Evolutionary conservation across 352 stramenopile species (phyloP), one percentile per base, ranked within the genome.

Genomic region (Globisporangium acanthophoron): DNA sequence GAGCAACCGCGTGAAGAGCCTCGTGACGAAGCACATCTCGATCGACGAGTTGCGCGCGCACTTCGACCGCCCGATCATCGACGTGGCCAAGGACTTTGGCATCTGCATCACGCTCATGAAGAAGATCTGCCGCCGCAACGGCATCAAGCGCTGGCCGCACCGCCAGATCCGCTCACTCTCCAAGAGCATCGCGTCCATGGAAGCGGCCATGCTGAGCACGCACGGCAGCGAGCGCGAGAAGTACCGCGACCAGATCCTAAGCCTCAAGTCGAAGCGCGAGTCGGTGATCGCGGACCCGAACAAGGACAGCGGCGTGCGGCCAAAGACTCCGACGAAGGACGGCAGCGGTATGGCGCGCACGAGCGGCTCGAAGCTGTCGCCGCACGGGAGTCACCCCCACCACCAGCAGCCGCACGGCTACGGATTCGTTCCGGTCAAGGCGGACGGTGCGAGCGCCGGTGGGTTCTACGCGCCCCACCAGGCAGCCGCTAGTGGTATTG

Each of bases 101-200:
- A 92, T 95, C 47, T 95, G 85, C 63, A 95, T 95, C 66, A 95
- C 85, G 59, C 74, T 95, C 44, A 95, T 95, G 85, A 95, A 87
- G 66, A 87, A 87, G 59, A 83, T 87, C 49, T 87, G 77, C 29
- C 72, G 77, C 12, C 74, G 75, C 56, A 87, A 87, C 57, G 77
- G 77, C 39, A 87, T 87, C 64, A 87, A 87, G 56, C 77, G 77
- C 39, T 87, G 77, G 77, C 77, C 77, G 37, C 77, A 87, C 57
- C 74, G 77, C 35, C 77, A 85, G 64, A 87, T 87, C 61, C 83
- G 85, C 15, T 92, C 81, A 61, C 64, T 95, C 5, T 88, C 82
- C 27, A 95, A 95, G 69, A 94, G 83, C 45, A 95, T 95, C 48
- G 82, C 80, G 49, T 90, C 78, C 55, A 93, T 94, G 84, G 86